Evolutionary conservation across 2,329 filamentous ascomycete genomes (phyloP), one percentile per base, ranked within the genome.

Genomic region (Onygenales sp.): DNA sequence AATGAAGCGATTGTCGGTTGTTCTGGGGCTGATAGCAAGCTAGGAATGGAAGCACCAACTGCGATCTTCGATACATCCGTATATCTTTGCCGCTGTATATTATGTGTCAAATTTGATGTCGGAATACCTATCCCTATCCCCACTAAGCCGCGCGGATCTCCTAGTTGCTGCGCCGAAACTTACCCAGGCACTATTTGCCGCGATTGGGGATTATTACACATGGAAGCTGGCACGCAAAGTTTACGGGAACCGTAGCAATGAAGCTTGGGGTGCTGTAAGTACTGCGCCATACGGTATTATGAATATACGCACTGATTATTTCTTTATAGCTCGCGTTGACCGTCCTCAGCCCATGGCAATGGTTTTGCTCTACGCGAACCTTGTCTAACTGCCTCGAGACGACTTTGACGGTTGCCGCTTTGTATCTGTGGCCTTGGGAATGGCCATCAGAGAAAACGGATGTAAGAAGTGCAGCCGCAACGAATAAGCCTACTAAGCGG

Each of bases 321-420:
- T 36, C 27, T 57, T 58, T 59, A 55, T 67, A 90, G 84, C 75
- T 95, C 45, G 78, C 80, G 55, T 78, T 93, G 71, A 84, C 83
- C 2, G 69, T 87, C 43, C 74, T 84, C 63, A 95, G 84, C 69
- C 89, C 93, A 6, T 98, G 93, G 90, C 89, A 96, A 68, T 97
- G 89, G 88, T 97, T 93, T 71, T 93, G 86, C 71, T 93, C 90
- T 1, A 92, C 90, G 0, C 81, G 93, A 46, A 95, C 93, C 0
- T 86, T 98, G 64, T 96, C 92, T 52, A 98, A 98, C 72, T 93
- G 85, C 51, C 75, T 97, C 4, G 93, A 98, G 75, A 89, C 86
- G n/a, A 87, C 87, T 0, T 73, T 98, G 60, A 96, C 92, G 4
- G 77, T 87, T 55, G 77, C 83, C 62, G 92, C 90, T 1, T 75